Conservation (phyloP, 164 flowering plant genomes). For the Magnolia kwangsiensis region DNA sequence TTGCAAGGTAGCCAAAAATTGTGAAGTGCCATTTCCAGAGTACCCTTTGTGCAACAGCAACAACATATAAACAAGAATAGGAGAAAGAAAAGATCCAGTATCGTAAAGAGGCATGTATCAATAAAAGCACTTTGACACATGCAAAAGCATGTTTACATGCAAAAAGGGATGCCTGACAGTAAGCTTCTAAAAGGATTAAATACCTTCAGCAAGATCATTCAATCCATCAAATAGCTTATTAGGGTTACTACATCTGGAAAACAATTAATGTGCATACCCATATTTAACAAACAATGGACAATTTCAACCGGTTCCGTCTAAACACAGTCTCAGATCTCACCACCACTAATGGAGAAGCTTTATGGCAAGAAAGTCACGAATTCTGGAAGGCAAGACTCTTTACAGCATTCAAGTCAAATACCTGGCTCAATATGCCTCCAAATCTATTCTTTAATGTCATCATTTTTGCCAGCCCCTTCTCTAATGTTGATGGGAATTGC, state of each 20-base stretch:
- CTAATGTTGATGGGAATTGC: conserved; percentile 90
- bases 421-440: conserved; percentile 90
- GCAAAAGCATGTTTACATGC: background rate
- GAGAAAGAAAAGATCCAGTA: background rate
- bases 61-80: background rate
- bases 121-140: background rate
- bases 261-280: too few relatives aligned
- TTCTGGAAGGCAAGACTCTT: background rate
- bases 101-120: background rate
- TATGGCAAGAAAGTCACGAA: too few relatives aligned
- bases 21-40: background rate
- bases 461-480: conserved; percentile 84
- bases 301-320: background rate
- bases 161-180: background rate
- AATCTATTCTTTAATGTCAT: conserved; percentile 86
- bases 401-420: conserved; percentile 11
- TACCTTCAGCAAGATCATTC: background rate
- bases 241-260: too few relatives aligned
- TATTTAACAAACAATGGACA: background rate
- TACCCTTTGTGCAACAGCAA: too few relatives aligned
- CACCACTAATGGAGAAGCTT: background rate
- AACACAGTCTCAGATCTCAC: background rate
- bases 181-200: background rate
- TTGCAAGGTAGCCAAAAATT: too few relatives aligned
- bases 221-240: too few relatives aligned